Evolutionary conservation across 495 filamentous ascomycete genomes (phyloP), one percentile per base, ranked within the genome.

Genomic region (Penicillium canescens): DNA sequence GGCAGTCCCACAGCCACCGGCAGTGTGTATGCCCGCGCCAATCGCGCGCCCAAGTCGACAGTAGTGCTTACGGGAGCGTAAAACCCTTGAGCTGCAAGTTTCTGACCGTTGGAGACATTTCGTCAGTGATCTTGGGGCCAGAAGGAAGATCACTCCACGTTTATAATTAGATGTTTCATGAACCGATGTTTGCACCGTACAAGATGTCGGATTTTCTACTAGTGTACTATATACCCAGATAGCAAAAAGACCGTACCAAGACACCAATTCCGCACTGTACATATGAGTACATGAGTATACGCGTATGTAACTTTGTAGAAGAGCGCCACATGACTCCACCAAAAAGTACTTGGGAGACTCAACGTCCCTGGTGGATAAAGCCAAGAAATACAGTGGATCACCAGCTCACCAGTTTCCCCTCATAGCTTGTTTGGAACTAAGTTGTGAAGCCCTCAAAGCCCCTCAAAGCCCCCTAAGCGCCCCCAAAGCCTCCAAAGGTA

Each of bases 41-140:
- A 24, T 21, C 18, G 3, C 3, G 12, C 1, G 3, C 18, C 18
- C 18, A 1, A 18, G 18, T 18, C 18, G 18, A 18, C 18, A 35
- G 9, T 47, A 47, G 45, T 47, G 45, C 45, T 37, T 31, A 37
- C 45, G 36, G 33, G 44, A 33, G 43, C 11, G 14, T 14, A 26
- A 36, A 21, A 24, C 23, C 28, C 14, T 23, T 10, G 35, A 28
- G 18, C 18, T 18, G 18, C 18, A 18, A 1, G 31, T 10, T 20
- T 46, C 7, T 6, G 16, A 13, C 24, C n/a, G 3, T 33, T 44
- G 20, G 12, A 42, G 21, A 43, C 20, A 26, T 33, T n/a, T 45
- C 11, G 14, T 28, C 28, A 31, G 28, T 31, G 28, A 9, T 10
- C 8, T 31, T 31, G 28, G 28, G 28, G 28, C 28, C 28, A 7